A percentile compares a stretch with the other conserved stretches of the same genome.
phyloP scores from a whole-genome alignment of 2,329 filamentous ascomycete species.

The Ceratocystis albifundus region DNA sequence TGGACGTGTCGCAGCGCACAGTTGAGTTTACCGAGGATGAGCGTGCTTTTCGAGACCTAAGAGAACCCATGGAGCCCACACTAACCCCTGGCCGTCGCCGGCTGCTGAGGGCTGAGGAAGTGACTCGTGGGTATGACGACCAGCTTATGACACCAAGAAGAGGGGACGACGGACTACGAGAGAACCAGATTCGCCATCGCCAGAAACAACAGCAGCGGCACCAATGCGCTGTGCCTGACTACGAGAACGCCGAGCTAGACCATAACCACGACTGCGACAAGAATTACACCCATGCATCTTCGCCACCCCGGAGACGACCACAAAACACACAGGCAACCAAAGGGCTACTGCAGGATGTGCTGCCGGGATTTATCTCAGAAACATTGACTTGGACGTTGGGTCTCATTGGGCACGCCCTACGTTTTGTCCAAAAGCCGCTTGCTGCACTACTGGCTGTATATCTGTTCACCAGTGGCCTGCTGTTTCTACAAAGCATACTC shows the following conservation, averaged over 20 bases:
- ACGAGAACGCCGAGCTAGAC: conserved; percentile 9
- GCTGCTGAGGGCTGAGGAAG: conserved; percentile 16
- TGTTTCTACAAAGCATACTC: conserved; percentile 51
- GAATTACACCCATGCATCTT: not conserved
- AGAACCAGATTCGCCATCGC: not conserved
- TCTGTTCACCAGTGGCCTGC: conserved; percentile 46
- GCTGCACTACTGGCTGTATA: conserved; percentile 51
- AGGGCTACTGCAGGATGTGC: conserved; percentile 30
- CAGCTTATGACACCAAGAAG: not conserved
- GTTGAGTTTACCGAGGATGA: conserved; percentile 25
- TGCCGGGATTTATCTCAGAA: conserved; percentile 34
- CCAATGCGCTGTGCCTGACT: not conserved
- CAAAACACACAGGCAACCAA: conserved; percentile 23
- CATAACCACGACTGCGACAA: not conserved
- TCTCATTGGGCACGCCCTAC: conserved; percentile 47
- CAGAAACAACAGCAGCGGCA: not conserved
- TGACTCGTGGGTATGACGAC: not conserved
- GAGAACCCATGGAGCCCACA: conserved; percentile 23
- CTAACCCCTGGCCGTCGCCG: conserved; percentile 26
- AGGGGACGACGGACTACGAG: not conserved
- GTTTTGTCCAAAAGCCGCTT: conserved; percentile 52
- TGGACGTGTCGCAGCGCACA: conserved; percentile 26
- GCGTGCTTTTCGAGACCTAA: conserved; percentile 29
- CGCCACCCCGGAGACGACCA: conserved; percentile 1
- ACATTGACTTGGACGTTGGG: conserved; percentile 41